Base-by-base conservation (phyloP, 1,284 basidiomycete genomes). In the Vanrija pseudolonga region DNA sequence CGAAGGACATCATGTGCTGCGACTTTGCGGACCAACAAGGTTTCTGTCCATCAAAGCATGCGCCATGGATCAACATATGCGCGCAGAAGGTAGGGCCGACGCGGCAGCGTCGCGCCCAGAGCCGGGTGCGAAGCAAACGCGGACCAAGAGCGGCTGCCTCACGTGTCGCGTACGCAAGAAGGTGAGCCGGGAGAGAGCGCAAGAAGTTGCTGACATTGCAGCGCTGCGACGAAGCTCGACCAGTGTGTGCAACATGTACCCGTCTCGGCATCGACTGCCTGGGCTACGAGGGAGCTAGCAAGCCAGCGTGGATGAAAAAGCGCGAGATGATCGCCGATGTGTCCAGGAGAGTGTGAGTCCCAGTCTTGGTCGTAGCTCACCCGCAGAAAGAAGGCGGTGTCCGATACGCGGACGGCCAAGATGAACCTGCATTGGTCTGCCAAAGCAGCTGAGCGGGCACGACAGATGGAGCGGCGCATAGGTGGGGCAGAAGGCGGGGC, bases 201-300 rank as follows among this genome's bases (percentile, higher is more conserved):
- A 5, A 40, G 6, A 15, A 37, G 9, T 32, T 6, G 18, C 45
- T 28, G 18, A 41, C n/a, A 18, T n/a, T 57, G 15, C 69, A 90
- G 88, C 89, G 89, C 81, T 90, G 88, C 73, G 88, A 90, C 71
- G 88, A 90, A 69, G 63, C 81, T 78, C 46, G 83, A 84, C 62
- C 67, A 69, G 78, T 80, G 14, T 91, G 89, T 76, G 78, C 82
- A 64, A 89, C 87, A 1, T 91, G 89, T 62, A 80, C 82, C 38
- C 85, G 89, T 45, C 83, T 91, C 24, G 81, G 84, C 28, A 80
- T 91, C n/a, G 85, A 91, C 60, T 91, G 89, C 63, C 82, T 91
- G 43, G 89, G 89, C 22, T 91, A 88, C 69, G 87, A 87, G 43
- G 82, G 83, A 19, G 89, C 89, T 66, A 83, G 89, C 32, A 32